Evolutionary conservation across 208 protist genomes (phyloP).

Genomic region (Crithidia bombi): DNA sequence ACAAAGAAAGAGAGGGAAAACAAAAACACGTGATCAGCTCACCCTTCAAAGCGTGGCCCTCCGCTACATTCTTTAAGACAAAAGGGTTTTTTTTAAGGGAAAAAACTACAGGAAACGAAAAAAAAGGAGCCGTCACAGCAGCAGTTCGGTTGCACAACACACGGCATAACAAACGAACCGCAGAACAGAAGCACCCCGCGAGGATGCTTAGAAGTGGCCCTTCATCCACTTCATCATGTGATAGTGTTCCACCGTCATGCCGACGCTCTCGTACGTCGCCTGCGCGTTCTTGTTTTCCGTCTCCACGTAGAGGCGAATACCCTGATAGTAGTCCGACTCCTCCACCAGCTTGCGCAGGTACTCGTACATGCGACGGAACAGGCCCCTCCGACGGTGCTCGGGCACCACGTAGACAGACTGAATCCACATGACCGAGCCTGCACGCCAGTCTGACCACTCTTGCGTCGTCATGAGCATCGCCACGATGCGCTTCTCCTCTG

Average conservation of each 20-base stretch:
- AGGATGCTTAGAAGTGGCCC: constrained; percentile 35
- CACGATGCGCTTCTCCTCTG: constrained; percentile 30
- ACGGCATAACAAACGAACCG: too few relatives aligned
- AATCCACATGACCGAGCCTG: constrained; percentile 62
- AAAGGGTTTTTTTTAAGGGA: neutral
- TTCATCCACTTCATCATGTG: constrained; percentile 83
- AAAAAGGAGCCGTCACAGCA: constrained; percentile 12
- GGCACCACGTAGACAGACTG: constrained; percentile 66
- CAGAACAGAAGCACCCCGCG: too few relatives aligned
- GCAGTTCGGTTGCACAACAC: neutral
- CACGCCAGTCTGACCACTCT: constrained; percentile 82
- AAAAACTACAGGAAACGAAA: constrained; percentile 6
- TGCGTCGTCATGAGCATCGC: constrained; percentile 72
- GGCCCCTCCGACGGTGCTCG: constrained; percentile 43
- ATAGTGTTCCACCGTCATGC: constrained; percentile 73
- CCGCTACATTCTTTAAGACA: neutral
- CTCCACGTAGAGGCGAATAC: constrained; percentile 71
- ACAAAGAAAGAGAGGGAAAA: neutral
- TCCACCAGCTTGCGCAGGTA: constrained; percentile 51
- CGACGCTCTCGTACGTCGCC: constrained; percentile 48
- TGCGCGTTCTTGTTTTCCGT: constrained; percentile 50
- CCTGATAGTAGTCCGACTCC: constrained; percentile 44
- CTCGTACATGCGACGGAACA: constrained; percentile 55
- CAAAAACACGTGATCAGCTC: neutral
- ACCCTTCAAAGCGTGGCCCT: constrained; percentile 13